Evolutionary conservation across 2,329 filamentous ascomycete species (phyloP).

Genomic region (Thelonectria rubi): DNA sequence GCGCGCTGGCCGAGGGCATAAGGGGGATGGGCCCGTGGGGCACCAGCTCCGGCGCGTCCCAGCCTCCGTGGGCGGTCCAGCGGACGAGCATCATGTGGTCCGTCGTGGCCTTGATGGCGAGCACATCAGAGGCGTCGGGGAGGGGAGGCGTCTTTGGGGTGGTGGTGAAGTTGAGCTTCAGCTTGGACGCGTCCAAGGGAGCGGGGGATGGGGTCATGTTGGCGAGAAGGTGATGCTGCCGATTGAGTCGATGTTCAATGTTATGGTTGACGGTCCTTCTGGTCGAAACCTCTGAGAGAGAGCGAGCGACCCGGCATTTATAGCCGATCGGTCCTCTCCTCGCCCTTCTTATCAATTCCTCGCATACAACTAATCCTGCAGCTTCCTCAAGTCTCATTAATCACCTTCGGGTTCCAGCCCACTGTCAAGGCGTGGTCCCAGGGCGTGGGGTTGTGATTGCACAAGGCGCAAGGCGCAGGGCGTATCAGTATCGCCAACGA

Average conservation of each 20-base stretch:
- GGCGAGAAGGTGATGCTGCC: background rate
- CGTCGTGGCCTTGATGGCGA: slow-evolving; percentile 5
- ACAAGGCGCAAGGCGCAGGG: background rate
- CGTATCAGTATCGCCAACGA: background rate
- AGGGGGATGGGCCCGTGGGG: slow-evolving; percentile 16
- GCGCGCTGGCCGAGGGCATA: slow-evolving; percentile 14
- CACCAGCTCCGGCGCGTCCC: slow-evolving; percentile 8
- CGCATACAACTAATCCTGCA: background rate
- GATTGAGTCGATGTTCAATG: background rate
- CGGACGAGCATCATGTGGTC: slow-evolving; percentile 18
- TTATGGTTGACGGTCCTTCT: too few species aligned
- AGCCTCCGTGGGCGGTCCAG: slow-evolving; percentile 12
- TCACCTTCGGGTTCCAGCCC: background rate
- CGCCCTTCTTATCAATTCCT: background rate
- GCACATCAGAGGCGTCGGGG: slow-evolving; percentile 1
- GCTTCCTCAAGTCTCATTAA: background rate
- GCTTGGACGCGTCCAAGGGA: slow-evolving; percentile 2
- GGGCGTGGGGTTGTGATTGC: background rate
- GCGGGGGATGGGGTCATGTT: background rate
- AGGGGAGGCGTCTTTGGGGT: slow-evolving; percentile 7
- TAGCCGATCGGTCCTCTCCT: background rate
- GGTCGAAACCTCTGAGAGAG: too few species aligned
- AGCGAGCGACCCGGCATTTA: background rate
- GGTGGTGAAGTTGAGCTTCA: background rate
- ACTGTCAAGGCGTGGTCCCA: background rate